phyloP scores from a whole-genome alignment of 179 eudicot species.

The Beta macrorhiza region DNA sequence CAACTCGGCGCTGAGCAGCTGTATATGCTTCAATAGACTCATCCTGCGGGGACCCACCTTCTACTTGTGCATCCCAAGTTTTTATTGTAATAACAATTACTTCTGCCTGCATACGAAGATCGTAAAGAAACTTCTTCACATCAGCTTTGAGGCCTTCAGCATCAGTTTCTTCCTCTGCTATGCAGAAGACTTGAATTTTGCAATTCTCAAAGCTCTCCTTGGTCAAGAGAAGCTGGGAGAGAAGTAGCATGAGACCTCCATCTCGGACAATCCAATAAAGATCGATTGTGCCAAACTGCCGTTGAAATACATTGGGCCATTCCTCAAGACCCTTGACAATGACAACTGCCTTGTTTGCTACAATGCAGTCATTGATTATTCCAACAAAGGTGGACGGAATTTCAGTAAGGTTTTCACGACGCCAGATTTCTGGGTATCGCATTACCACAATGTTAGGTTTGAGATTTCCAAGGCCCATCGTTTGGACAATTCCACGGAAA shows the following conservation, averaged over 20 bases:
- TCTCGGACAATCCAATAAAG: constrained; percentile 97
- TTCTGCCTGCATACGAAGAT: constrained; percentile 93
- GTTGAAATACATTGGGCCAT: constrained; percentile 96
- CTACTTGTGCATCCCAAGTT: constrained; percentile 76
- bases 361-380: constrained; percentile 89
- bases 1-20: constrained; percentile 61
- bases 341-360: constrained; percentile 95
- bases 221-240: constrained; percentile 90
- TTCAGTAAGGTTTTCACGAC: constrained; percentile 89
- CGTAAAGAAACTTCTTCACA: constrained; percentile 89
- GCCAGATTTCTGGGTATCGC: constrained; percentile 98
- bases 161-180: constrained; percentile 93
- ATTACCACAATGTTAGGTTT: constrained; percentile 95
- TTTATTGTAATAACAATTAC: constrained; percentile 88
- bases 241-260: constrained; percentile 95
- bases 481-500: constrained; percentile 81
- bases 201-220: constrained; percentile 95
- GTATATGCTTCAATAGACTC: constrained; percentile 79
- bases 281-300: constrained; percentile 95
- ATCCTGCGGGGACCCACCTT: constrained; percentile 54
- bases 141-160: constrained; percentile 86
- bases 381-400: constrained; percentile 93
- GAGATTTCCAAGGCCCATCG: constrained; percentile 99
- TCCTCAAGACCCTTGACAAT: constrained; percentile 97
- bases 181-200: constrained; percentile 95